Base-by-base conservation (phyloP, 768 basidiomycete species). In the Hericium erinaceus region DNA sequence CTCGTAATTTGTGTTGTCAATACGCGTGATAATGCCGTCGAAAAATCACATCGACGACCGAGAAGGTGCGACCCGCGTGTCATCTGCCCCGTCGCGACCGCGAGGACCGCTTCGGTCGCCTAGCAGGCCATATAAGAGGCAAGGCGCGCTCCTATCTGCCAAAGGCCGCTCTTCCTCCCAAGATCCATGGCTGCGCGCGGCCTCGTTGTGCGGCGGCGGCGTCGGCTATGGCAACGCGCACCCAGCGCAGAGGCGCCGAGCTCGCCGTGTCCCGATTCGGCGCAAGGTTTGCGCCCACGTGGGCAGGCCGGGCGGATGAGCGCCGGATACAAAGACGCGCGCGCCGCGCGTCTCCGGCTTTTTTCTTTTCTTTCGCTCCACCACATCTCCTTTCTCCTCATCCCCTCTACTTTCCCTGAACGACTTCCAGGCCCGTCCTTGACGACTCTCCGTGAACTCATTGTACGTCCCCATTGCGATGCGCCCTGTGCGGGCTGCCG, bases 231-330 rank as follows among this genome's bases (percentile, higher is more conserved):
- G 50, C 50, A 51, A 51, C 50, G 50, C 22, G 22, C 24, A 16
- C 37, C 38, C 52, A 18, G 38, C 18, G 37, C 12, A 12, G 37
- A 39, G 52, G 56, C 59, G 52, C 52, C 44, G 37, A 52, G 8
- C 38, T 37, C 39, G 50, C 15, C 22, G 33, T 41, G 33, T 13
- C 48, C 24, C 24, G 55, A 62, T 24, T 12, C 15, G 56, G 61
- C 48, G 60, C 57, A 33, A 33, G 28, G 50, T 37, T 41, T 56
- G 61, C 61, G 61, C 61, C 61, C 61, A 61, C 60, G 61, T 63
- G 61, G 48, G 7, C 8, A 20, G 8, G n/a, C 44, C 44, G n/a
- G n/a, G 2, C 6, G 55, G 56, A 58, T 57, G 58, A 60, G 56
- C 57, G 28, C 41, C 16, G 44, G 33, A 33, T 33, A 33, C 33